phyloP scores from a whole-genome alignment of 306 rosid species.

The Hippophae gyantsensis region DNA sequence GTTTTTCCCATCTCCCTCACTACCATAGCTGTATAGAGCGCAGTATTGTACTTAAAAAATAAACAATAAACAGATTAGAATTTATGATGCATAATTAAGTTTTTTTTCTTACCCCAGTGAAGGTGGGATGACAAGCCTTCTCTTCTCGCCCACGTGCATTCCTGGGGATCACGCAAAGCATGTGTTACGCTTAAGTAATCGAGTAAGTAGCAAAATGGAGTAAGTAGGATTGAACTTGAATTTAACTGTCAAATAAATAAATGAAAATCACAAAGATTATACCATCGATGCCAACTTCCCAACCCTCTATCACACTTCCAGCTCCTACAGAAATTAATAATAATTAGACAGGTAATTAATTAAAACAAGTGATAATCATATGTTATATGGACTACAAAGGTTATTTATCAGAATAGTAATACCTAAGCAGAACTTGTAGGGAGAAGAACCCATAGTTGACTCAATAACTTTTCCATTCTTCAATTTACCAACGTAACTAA shows the following conservation, averaged over 20 bases:
- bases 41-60: no score
- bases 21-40: slow-evolving; percentile 42
- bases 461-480: slow-evolving; percentile 47
- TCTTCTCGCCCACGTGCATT: slow-evolving; percentile 70
- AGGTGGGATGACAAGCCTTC: slow-evolving; percentile 79
- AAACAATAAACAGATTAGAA: no score
- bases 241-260: no score
- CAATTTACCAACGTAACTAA: slow-evolving; percentile 55
- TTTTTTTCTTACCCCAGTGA: slow-evolving; percentile 39
- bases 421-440: slow-evolving; percentile 84
- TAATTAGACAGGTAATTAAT: not conserved
- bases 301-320: slow-evolving; percentile 51
- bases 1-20: slow-evolving; percentile 27
- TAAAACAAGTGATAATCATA: not conserved
- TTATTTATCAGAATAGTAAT: not conserved
- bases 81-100: no score
- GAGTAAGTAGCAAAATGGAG: no score
- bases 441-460: slow-evolving; percentile 37
- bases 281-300: slow-evolving; percentile 87
- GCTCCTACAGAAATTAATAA: slow-evolving; percentile 39
- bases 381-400: no score
- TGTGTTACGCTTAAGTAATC: no score
- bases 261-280: not conserved
- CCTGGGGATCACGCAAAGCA: slow-evolving; percentile 31
- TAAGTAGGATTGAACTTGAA: no score